Conservation (phyloP, 1,284 basidiomycete genomes). For the Tilletia walkeri region DNA sequence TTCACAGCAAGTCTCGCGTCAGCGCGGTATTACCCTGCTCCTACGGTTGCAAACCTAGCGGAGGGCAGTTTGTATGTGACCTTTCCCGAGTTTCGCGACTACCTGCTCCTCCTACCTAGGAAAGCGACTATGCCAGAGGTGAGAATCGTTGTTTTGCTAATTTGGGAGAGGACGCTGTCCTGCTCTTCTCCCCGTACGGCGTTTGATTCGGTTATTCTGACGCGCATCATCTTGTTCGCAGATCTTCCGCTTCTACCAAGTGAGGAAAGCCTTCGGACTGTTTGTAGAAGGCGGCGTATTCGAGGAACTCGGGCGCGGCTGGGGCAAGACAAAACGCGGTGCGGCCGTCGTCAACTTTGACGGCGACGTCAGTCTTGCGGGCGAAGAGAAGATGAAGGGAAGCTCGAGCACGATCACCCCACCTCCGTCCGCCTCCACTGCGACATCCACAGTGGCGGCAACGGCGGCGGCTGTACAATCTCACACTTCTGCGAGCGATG, state of each 20-base stretch:
- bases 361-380: conserved; percentile 50
- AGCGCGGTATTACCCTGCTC: neutral
- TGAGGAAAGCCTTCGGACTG: conserved; percentile 52
- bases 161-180: neutral
- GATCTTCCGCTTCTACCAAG: conserved; percentile 55
- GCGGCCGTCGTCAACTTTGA: conserved; percentile 50
- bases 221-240: neutral
- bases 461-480: no score
- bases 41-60: neutral
- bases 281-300: conserved; percentile 54
- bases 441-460: neutral
- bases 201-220: neutral
- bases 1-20: conserved; percentile 52
- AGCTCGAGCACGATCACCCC: conserved; percentile 4
- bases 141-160: neutral
- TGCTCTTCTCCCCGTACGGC: neutral
- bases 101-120: conserved; percentile 49
- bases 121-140: conserved; percentile 47
- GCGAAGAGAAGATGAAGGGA: conserved; percentile 43
- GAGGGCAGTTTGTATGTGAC: conserved; percentile 39
- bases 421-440: conserved; percentile 6
- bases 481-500: no score
- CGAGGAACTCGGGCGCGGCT: conserved; percentile 47
- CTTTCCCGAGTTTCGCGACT: conserved; percentile 54
- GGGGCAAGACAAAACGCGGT: conserved; percentile 49